Evolutionary conservation across 73 alveolate genomes (phyloP).

Genomic region (Stentor roeselii): DNA sequence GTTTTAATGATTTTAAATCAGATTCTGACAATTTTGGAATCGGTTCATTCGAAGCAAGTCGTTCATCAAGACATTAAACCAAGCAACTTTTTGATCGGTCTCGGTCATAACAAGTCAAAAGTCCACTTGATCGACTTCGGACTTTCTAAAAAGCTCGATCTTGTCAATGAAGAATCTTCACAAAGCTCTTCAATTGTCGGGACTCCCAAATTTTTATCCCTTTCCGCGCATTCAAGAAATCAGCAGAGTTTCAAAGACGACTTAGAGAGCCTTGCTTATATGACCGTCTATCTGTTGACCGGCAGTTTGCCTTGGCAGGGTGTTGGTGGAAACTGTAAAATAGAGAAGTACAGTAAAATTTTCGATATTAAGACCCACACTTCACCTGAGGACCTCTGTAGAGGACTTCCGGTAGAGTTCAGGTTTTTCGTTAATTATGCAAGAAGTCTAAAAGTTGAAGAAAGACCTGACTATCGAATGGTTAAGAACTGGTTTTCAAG

Average conservation of each 20-base stretch:
- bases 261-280: neutral
- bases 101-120: conserved; percentile 13
- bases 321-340: neutral
- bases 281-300: neutral
- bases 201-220: neutral
- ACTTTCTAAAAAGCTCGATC: conserved; percentile 58
- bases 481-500: neutral
- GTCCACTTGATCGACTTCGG: conserved; percentile 67
- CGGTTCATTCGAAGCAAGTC: conserved; percentile 72
- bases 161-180: conserved; percentile 33
- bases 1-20: conserved; percentile 70
- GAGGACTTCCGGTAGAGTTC: neutral
- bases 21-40: conserved; percentile 75
- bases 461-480: neutral
- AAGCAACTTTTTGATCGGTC: conserved; percentile 71
- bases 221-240: neutral
- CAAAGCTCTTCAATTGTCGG: too few species aligned
- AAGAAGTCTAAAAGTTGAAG: neutral
- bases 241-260: neutral
- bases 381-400: neutral
- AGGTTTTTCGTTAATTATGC: neutral
- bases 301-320: conserved; percentile 8
- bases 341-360: neutral
- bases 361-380: neutral
- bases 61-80: conserved; percentile 95